Evolutionary conservation across 2,329 filamentous ascomycete genomes (phyloP), one percentile per base, ranked within the genome.

Genomic region (Endocalyx cinctus): DNA sequence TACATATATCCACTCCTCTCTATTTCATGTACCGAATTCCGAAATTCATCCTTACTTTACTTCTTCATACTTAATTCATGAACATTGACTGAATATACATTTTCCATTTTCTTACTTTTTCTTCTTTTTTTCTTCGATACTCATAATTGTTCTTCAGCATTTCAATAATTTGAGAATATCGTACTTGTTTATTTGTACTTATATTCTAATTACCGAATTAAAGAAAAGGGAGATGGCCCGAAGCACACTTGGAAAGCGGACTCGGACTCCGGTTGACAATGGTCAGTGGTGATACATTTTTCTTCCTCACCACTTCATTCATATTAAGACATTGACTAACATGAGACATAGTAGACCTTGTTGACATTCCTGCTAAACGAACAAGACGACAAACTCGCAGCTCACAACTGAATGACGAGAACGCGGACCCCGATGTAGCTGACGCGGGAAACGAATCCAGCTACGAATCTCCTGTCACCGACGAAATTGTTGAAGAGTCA

Each of bases 381-480:
- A 58, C 64, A 31, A 64, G 70, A 41, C 63, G 66, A 17, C 55
- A 60, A 26, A 64, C 59, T 37, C 64, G 57, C 42, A 62, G 51
- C 43, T 58, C 52, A 42, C 50, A 54, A 28, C 68, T 74, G 50
- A 79, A 82, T 46, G 76, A 84, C 46, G 83, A 88, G 58, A 84
- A 87, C 45, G 66, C 74, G 41, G 79, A 83, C 36, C 76, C 75
- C 3, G 70, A 76, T 38, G 43, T 57, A 51, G 38, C 39, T 27
- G 56, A 60, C 4, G 41, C 54, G 11, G 45, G 46, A 12, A 54
- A 66, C 51, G 60, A 55, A 41, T 55, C 62, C 41, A 54, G 57
- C 34, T 60, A 67, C 20, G 59, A 74, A 42, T 64, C 70, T 31
- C 63, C 66, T n/a, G n/a, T n/a, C 18, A 46, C 56, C 13, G 57